Evolutionary conservation across 805 yeast species (phyloP), one percentile per base, ranked within the genome.

Genomic region (Metschnikowia rubicola): DNA sequence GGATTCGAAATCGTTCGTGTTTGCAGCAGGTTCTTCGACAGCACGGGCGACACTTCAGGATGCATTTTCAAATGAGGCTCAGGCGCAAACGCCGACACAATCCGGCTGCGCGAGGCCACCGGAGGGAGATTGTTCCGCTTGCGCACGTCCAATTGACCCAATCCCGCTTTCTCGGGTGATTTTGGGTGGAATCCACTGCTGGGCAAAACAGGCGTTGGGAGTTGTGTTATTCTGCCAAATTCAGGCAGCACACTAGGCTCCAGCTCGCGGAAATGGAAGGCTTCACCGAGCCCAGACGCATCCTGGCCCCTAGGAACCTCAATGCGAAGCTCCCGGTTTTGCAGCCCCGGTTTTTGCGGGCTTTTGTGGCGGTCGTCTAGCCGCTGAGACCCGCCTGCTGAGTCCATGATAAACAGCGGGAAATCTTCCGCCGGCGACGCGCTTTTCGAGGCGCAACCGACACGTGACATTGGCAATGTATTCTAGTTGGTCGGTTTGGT

Each of bases 181-280:
- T 31, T 11, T 21, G 31, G 15, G 38, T 37, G 30, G 12, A 33
- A 10, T 34, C 37, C 10, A 12, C 38, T 12, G 34, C 32, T 43
- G 41, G 44, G 38, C 39, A 55, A 17, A 15, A 75, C 56, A 1
- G 81, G 81, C 0, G 80, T 74, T 3, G 81, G 81, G 15, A 76
- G 58, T 41, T 69, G 75, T 1, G 77, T 66, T 12, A 74, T 61
- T 10, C 61, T 59, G 36, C 68, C 70, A 52, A 64, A 66, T 13
- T 52, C 45, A 30, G 37, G 46, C 46, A 37, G 46, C 11, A 40
- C 39, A 21, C 33, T 38, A 35, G 41, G 37, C n/a, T 29, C 40
- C 11, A 12, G 17, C 12, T 31, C 48, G 7, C 39, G 43, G 30
- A 37, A 44, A 10, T 47, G 32, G n/a, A 54, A 51, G 26, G 58